Base-by-base conservation (phyloP, 768 basidiomycete genomes). In the Chalciporus piperatus region DNA sequence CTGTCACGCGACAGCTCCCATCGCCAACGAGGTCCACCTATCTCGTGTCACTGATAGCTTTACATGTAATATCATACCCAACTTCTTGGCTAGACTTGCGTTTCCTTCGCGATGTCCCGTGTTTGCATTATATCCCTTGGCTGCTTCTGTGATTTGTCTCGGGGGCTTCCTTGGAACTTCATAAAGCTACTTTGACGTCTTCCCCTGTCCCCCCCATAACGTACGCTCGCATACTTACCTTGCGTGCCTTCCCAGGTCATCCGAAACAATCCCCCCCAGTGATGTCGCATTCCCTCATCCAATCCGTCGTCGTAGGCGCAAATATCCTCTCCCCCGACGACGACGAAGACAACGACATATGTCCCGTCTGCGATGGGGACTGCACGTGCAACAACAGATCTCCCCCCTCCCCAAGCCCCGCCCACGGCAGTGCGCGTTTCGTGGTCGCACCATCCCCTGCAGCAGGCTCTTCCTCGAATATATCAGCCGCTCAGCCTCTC, bases 281-380 rank as follows among this genome's bases (percentile, higher is more conserved):
- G 74, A 83, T 86, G 84, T 74, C 83, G 76, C 71, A 76, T 82
- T 72, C 83, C 81, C 77, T 80, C 76, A 71, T 81, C 75, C 74
- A 82, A 83, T 84, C 83, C 76, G 73, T 78, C 74, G 80, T 68
- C 75, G 73, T 64, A 71, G 66, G 61, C 68, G 70, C 62, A 70
- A 73, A 62, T 60, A 61, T 37, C 59, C 55, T 60, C 58, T 58
- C 64, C 46, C 62, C 47, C 53, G 75, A 78, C 71, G 82, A 83
- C 74, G 85, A 87, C 70, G 89, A 91, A 65, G 87, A 89, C 77
- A 81, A 82, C 81, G 85, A 90, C 68, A 89, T 92, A 50, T 92
- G 89, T 70, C 89, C 89, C 8, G 88, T 92, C 57, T 92, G 89
- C 87, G 90, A 92, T 76, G 85, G 87, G 64, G 84, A 89, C 65